These are phyloP conservation scores for Canavalia ensiformis DNA, from an alignment of 306 rosid genomes.

Conservation along the genomic window DNA sequence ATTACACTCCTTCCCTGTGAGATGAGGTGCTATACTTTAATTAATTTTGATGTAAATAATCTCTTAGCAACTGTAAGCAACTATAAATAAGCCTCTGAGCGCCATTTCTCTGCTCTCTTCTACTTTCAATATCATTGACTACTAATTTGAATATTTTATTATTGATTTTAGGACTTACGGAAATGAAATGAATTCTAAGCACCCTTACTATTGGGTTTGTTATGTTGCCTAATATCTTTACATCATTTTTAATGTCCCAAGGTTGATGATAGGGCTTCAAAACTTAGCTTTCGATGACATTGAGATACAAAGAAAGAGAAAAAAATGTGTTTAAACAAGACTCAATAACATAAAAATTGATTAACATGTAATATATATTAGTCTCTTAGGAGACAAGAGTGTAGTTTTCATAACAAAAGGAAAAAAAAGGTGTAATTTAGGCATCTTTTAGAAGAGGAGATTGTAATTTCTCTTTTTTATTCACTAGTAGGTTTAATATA, in stretches of 20 bases:
- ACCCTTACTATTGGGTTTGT: not conserved
- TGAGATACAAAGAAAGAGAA: not conserved
- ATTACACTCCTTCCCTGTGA: not conserved
- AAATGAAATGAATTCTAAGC: not conserved
- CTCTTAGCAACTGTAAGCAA: not conserved
- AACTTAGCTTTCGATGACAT: not conserved
- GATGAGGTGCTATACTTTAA: not conserved
- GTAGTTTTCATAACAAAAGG: not conserved
- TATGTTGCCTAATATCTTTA: not conserved
- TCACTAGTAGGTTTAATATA: not conserved
- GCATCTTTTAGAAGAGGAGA: not conserved
- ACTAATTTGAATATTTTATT: not conserved
- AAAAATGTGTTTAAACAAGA: not conserved
- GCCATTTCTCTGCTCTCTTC: not conserved
- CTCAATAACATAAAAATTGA: not conserved
- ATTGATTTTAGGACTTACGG: too few species aligned
- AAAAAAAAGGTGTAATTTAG: not conserved
- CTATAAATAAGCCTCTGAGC: not conserved
- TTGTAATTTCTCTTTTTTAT: not conserved
- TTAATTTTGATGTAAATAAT: not conserved
- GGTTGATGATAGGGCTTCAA: not conserved
- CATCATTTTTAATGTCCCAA: not conserved
- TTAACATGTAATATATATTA: not conserved
- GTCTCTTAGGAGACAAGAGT: not conserved
- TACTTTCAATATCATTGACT: not conserved